Evolutionary conservation across 306 rosid species (phyloP), one percentile per base, ranked within the genome.

Genomic region (Delonix regia): DNA sequence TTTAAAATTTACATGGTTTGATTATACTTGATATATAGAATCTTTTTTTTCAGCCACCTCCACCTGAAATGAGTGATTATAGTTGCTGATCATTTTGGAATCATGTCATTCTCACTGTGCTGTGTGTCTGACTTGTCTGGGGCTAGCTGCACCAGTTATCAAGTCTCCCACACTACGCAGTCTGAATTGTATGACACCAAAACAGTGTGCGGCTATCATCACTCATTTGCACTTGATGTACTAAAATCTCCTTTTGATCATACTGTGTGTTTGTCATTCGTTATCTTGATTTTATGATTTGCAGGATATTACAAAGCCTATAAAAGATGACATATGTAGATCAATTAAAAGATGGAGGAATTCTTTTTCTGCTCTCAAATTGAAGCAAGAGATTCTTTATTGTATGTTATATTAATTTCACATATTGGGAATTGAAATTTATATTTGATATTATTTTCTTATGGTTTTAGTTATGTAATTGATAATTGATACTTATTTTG

Each of bases 361-460:
- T 81, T 93, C 96, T 70, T 95, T 93, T 86, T 93, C 99, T 70
- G 97, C 98, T 0, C 96, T 95, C 59, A 95, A 91, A 85, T 76
- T 95, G 89, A 95, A 89, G 93, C 99, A 90, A 84, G 90, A 95
- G 81, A 86, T 95, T 87, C 90, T 95, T 81, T 89, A 86, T 87
- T 87, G 99, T 95, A 90, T 82, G 96, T 21, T 71, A 49, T 71
- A 75, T 73, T 62, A 48, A 38, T 28, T 59, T 71, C 49, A 77
- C 69, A 76, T 74, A 11, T 47, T 63, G 47, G 6, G 69, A 71
- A 60, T 73, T 72, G 27, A 75, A 52, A 30, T 24, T 51, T 9
- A 16, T 55, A 63, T 63, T 60, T 48, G 39, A 38, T 48, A 69
- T 33, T 69, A 67, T 34, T 47, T 38, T 60, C 70, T 80, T 19